Evolutionary conservation across 2,329 filamentous ascomycete genomes (phyloP).

Genomic region (Colletotrichum sp.): DNA sequence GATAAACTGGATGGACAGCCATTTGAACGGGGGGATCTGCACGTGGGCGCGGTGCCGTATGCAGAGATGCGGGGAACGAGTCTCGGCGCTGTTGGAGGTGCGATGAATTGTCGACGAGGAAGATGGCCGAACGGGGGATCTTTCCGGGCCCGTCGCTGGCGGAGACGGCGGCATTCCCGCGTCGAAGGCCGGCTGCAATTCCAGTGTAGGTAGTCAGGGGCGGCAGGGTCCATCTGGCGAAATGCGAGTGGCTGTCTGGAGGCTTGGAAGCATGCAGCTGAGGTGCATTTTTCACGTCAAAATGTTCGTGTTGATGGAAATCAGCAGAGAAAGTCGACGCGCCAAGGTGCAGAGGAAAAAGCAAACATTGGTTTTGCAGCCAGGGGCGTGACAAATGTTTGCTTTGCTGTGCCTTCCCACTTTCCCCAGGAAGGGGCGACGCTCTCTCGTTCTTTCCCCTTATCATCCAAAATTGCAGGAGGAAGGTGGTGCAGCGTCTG

Average conservation of each 20-base stretch:
- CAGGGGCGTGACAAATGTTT: neutral
- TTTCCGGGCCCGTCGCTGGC: neutral
- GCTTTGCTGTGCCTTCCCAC: neutral
- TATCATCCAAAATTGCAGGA: neutral
- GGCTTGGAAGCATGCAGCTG: neutral
- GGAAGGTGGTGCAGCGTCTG: neutral
- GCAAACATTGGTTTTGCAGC: neutral
- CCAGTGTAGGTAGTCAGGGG: neutral
- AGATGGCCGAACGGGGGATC: neutral
- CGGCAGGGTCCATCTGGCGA: neutral
- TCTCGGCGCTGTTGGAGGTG: neutral
- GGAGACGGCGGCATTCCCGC: neutral
- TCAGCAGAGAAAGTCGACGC: neutral
- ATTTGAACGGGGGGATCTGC: neutral
- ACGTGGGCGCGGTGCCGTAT: neutral
- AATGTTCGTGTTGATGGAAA: neutral
- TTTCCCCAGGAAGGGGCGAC: neutral
- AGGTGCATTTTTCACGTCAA: neutral
- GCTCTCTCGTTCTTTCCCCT: neutral
- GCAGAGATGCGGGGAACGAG: neutral
- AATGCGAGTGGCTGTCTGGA: neutral
- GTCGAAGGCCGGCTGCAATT: neutral
- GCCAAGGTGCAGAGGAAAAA: conserved; percentile 8
- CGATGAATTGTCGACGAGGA: neutral
- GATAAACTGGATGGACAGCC: neutral